Evolutionary conservation across 495 filamentous ascomycete species (phyloP), one percentile per base, ranked within the genome.

Genomic region (Talaromyces thailandensis): DNA sequence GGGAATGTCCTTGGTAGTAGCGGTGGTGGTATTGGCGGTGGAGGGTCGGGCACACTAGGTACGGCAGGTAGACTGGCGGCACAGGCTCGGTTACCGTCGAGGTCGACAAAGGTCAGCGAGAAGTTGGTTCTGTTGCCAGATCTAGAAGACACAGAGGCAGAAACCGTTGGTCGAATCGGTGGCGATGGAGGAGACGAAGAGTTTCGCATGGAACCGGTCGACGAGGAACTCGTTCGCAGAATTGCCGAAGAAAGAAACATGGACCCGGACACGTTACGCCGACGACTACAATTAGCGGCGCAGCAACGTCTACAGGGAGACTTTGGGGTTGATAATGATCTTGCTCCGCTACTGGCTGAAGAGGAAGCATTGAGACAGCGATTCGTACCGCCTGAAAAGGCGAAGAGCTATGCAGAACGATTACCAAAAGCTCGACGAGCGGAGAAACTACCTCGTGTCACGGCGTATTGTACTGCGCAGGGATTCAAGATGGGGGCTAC

Each of bases 381-480:
- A 64, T 84, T 82, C 56, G 79, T 75, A 62, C 67, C 66, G 16
- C 73, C 81, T 6, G 81, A 86, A 66, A 84, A 83, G 62, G 91
- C 91, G 48, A 97, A 96, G 80, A 95, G 88, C 65, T 96, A 96
- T 75, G 94, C 95, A 6, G 94, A 99, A 73, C 84, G 95, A 48
- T 72, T 99, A 62, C 94, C 94, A 6, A 99, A 99, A 74, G 82
- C 88, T 3, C 82, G 92, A 64, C 81, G 94, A 61, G 84, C 91
- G 12, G 90, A 96, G 71, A 94, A 93, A 74, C 75, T 98, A 58
- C 82, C 93, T 6, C 82, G 95, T 56, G 87, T 96, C 26, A 98
- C 94, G 62, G 94, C 94, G 2, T 99, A 98, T 73, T 97, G 93
- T 72, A 97, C 93, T 0, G 95, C 95, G 4, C 91, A 97, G 75